Conservation (phyloP, 2,329 filamentous ascomycete species). For the Lojkania enalia region DNA sequence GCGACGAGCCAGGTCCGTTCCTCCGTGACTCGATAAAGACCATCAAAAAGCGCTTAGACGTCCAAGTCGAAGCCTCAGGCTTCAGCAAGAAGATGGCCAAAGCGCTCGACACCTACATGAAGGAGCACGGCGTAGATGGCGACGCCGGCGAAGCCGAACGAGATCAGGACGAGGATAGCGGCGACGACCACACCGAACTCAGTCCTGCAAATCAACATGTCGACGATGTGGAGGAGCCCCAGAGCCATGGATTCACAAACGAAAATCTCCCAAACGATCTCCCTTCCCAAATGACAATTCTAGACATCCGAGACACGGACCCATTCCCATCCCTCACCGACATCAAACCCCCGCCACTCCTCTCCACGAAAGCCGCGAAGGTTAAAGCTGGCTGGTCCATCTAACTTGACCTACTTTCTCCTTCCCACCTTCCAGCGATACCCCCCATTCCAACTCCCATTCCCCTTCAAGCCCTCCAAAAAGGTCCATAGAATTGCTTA, state of each 20-base stretch:
- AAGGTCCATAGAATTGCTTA: too few species aligned
- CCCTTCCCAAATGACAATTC: slow-evolving; percentile 39
- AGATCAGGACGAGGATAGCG: slow-evolving; percentile 19
- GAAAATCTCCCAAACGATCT: slow-evolving; percentile 11
- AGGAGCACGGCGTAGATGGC: slow-evolving; percentile 65
- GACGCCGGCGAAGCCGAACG: slow-evolving; percentile 48
- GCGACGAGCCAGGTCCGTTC: slow-evolving; percentile 79
- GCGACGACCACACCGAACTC: slow-evolving; percentile 12
- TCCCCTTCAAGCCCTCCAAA: too few species aligned
- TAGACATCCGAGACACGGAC: slow-evolving; percentile 41
- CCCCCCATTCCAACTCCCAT: too few species aligned
- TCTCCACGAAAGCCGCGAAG: slow-evolving; percentile 42
- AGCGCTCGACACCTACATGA: slow-evolving; percentile 89
- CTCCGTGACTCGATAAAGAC: slow-evolving; percentile 82
- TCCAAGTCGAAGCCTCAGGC: slow-evolving; percentile 86
- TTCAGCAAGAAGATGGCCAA: slow-evolving; percentile 98
- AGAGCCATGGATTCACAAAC: background rate
- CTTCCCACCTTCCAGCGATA: background rate
- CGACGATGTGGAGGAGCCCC: background rate
- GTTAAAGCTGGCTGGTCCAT: slow-evolving; percentile 42
- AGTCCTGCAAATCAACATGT: background rate
- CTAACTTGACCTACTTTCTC: slow-evolving; percentile 8
- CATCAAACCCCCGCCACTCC: slow-evolving; percentile 26
- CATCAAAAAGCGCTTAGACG: slow-evolving; percentile 73
- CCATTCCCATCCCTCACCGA: slow-evolving; percentile 37